These are phyloP conservation scores for Exserohilum rostratum DNA, from an alignment of 2,329 filamentous ascomycete species.

Conservation along the genomic window DNA sequence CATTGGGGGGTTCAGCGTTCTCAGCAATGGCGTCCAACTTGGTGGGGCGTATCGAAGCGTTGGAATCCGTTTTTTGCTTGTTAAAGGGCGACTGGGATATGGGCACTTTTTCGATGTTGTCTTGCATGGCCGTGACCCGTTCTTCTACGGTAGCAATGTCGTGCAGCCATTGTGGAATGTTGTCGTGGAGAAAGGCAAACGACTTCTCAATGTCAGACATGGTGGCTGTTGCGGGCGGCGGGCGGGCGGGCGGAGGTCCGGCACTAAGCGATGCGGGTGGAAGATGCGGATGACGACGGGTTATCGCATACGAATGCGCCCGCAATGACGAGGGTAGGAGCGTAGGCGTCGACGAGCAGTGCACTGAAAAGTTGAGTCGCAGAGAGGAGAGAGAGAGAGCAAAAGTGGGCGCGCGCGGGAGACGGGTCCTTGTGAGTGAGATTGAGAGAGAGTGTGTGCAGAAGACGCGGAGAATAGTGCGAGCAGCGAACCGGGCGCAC, in stretches of 20 bases:
- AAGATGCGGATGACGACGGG: conserved; percentile 3
- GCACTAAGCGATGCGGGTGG: conserved; percentile 3
- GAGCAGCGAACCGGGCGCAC: conserved; percentile 2
- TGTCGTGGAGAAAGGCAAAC: conserved; percentile 47
- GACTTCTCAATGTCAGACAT: conserved; percentile 49
- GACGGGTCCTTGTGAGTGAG: too few relatives aligned
- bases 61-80: conserved; percentile 43
- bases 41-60: conserved; percentile 42
- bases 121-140: conserved; percentile 44
- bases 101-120: conserved; percentile 39
- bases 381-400: background rate
- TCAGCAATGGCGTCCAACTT: conserved; percentile 34
- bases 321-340: background rate
- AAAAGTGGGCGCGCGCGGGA: too few relatives aligned
- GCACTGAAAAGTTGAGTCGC: background rate
- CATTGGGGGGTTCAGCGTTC: conserved; percentile 20
- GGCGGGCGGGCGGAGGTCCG: conserved; percentile 2
- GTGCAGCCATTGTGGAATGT: conserved; percentile 47
- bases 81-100: conserved; percentile 34
- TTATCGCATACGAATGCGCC: conserved; percentile 3
- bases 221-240: conserved; percentile 15
- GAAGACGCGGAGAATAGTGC: conserved; percentile 13
- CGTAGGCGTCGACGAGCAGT: conserved; percentile 21
- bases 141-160: conserved; percentile 39
- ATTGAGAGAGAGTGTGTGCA: conserved; percentile 1